These are phyloP conservation scores for Aquilaria malaccensis DNA, from an alignment of 345 rosid species.

Conservation along the genomic window DNA sequence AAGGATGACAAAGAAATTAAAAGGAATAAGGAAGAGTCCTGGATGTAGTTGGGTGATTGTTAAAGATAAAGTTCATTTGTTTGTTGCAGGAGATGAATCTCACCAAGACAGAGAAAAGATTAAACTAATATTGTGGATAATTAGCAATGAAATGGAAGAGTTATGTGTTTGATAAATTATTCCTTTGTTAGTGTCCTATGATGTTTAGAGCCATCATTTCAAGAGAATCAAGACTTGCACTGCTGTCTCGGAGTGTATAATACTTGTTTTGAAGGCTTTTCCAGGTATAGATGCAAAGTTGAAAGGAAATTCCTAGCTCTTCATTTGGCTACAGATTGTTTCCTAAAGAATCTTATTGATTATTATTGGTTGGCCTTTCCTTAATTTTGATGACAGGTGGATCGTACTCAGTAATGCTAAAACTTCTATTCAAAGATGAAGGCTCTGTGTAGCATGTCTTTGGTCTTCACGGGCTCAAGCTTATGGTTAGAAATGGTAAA, in stretches of 20 bases:
- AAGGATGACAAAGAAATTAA: slow-evolving; percentile 36
- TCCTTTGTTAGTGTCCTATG: not conserved
- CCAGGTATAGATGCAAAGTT: not conserved
- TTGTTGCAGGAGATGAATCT: slow-evolving; percentile 47
- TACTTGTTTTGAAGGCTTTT: not conserved
- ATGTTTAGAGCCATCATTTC: too few relatives aligned
- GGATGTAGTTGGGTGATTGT: slow-evolving; percentile 70
- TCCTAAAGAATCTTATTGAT: too few relatives aligned
- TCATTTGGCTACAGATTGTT: not conserved
- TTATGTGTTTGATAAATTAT: not conserved
- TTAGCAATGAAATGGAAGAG: slow-evolving; percentile 27
- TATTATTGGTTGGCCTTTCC: too few relatives aligned
- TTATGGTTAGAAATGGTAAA: too few relatives aligned
- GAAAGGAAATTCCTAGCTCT: not conserved
- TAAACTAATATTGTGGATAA: slow-evolving; percentile 25
- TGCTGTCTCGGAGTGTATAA: not conserved
- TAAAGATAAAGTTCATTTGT: slow-evolving; percentile 36
- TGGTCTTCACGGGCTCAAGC: too few relatives aligned
- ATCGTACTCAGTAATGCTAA: too few relatives aligned
- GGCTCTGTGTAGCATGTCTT: too few relatives aligned
- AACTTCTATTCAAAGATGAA: too few relatives aligned
- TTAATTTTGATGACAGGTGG: too few relatives aligned
- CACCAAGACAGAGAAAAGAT: slow-evolving; percentile 32
- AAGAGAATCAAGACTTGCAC: not conserved
- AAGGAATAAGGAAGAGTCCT: slow-evolving; percentile 60